Conservation (phyloP, 2,329 filamentous ascomycete species). For the Raffaelea ambrosiae region DNA sequence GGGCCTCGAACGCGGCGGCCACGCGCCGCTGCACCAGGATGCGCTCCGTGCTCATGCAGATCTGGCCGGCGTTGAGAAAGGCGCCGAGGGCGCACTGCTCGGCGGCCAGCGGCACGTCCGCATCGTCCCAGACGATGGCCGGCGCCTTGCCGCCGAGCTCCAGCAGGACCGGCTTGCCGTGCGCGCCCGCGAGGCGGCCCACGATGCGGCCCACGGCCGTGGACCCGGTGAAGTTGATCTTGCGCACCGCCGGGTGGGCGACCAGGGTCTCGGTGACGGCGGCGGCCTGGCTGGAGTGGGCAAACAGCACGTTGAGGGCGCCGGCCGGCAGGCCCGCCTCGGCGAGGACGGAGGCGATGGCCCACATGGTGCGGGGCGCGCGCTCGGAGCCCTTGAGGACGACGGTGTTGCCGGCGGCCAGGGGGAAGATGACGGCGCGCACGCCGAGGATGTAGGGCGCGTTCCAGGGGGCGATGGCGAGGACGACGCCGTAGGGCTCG, state of each 20-base stretch:
- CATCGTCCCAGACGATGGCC: slow-evolving; percentile 72
- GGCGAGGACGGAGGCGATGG: slow-evolving; percentile 52
- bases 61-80: slow-evolving; percentile 68
- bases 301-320: slow-evolving; percentile 59
- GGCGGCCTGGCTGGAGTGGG: slow-evolving; percentile 54
- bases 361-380: slow-evolving; percentile 53
- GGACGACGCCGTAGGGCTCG: slow-evolving; percentile 73
- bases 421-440: slow-evolving; percentile 50
- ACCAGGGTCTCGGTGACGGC: slow-evolving; percentile 62
- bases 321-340: slow-evolving; percentile 71
- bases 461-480: slow-evolving; percentile 76
- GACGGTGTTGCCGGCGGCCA: slow-evolving; percentile 72
- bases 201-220: slow-evolving; percentile 67
- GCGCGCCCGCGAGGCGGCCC: slow-evolving; percentile 58
- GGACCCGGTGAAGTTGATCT: slow-evolving; percentile 81
- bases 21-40: slow-evolving; percentile 50
- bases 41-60: slow-evolving; percentile 80
- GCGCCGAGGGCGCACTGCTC: slow-evolving; percentile 59
- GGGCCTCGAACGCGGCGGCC: slow-evolving; percentile 33
- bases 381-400: slow-evolving; percentile 63
- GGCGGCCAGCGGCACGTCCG: slow-evolving; percentile 65
- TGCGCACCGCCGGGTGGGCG: slow-evolving; percentile 57
- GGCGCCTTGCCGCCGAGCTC: slow-evolving; percentile 80
- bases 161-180: slow-evolving; percentile 71
- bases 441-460: slow-evolving; percentile 46